phyloP scores from a whole-genome alignment of 768 basidiomycete genomes.

The Leccinum arenicola region DNA sequence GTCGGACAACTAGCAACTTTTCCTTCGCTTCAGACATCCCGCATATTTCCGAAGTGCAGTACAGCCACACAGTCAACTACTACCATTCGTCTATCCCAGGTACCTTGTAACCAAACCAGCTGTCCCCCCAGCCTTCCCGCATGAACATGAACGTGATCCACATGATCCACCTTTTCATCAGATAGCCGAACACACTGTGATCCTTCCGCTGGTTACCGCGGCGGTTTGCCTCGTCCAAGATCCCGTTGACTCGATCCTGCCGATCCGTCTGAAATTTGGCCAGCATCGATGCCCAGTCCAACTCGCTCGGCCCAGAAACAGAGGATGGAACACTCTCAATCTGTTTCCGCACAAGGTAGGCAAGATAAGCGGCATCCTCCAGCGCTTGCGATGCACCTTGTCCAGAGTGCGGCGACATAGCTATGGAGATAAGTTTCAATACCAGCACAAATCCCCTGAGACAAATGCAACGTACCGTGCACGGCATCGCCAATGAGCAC shows the following conservation, averaged over 20 bases:
- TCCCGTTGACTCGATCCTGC: slow-evolving; percentile 23
- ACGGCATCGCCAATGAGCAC: slow-evolving; percentile 34
- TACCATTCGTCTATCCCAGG: slow-evolving; percentile 26
- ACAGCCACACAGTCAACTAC: slow-evolving; percentile 18
- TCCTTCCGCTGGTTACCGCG: slow-evolving; percentile 26
- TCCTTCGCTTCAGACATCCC: slow-evolving; percentile 13
- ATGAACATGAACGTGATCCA: slow-evolving; percentile 18
- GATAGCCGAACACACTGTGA: slow-evolving; percentile 14
- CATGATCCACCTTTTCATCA: slow-evolving; percentile 28
- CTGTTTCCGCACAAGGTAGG: slow-evolving; percentile 23
- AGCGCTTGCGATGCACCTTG: slow-evolving; percentile 32
- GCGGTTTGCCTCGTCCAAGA: slow-evolving; percentile 27
- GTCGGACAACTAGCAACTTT: background rate
- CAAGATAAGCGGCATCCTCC: slow-evolving; percentile 31
- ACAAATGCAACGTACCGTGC: slow-evolving; percentile 22
- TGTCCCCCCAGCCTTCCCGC: slow-evolving; percentile 27
- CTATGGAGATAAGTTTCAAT: slow-evolving; percentile 8
- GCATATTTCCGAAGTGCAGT: slow-evolving; percentile 41
- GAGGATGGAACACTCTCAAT: slow-evolving; percentile 1
- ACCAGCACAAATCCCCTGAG: background rate
- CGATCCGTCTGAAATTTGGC: slow-evolving; percentile 25
- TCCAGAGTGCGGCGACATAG: slow-evolving; percentile 32
- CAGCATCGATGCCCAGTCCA: slow-evolving; percentile 18
- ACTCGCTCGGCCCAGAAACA: background rate
- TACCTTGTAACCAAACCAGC: slow-evolving; percentile 31